Conservation (phyloP, 108 stramenopile species). For the Cyclotella distinguenda region DNA sequence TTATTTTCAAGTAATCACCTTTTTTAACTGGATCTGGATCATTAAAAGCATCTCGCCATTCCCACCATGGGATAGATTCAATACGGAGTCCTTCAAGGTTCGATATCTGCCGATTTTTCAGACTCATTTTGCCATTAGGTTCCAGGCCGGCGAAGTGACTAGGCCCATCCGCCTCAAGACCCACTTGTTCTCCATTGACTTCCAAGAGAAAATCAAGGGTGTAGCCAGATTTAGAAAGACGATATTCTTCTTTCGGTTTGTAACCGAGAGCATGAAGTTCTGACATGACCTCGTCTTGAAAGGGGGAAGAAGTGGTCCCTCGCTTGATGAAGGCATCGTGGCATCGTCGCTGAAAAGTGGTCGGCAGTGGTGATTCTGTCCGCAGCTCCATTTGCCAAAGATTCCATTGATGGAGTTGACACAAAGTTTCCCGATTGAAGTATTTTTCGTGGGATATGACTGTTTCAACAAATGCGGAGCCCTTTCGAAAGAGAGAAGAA, state of each 20-base stretch:
- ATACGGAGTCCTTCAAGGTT: neutral
- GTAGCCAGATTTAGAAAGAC: conserved; percentile 3
- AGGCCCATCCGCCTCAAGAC: conserved; percentile 39
- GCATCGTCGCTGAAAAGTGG: conserved; percentile 1
- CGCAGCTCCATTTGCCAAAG: conserved; percentile 16
- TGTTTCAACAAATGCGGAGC: conserved; percentile 8
- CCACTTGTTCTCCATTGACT: conserved; percentile 18
- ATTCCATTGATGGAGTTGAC: conserved; percentile 21
- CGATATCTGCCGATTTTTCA: conserved; percentile 11
- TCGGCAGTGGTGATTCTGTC: conserved; percentile 4
- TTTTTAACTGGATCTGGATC: too few species aligned
- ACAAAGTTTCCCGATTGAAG: conserved; percentile 18
- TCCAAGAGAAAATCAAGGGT: conserved; percentile 13
- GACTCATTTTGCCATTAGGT: conserved; percentile 1
- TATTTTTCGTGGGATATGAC: neutral
- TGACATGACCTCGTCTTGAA: conserved; percentile 16
- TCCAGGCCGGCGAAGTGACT: conserved; percentile 21
- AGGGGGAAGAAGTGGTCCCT: neutral
- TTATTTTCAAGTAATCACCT: too few species aligned
- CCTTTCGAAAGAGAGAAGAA: conserved; percentile 4
- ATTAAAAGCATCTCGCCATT: conserved; percentile 4
- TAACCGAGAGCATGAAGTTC: conserved; percentile 10
- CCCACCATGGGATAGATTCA: conserved; percentile 14
- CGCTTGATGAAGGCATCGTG: conserved; percentile 4
- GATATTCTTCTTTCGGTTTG: conserved; percentile 2